Conservation (phyloP, 1,284 basidiomycete genomes). For the Melampsora medusae region DNA sequence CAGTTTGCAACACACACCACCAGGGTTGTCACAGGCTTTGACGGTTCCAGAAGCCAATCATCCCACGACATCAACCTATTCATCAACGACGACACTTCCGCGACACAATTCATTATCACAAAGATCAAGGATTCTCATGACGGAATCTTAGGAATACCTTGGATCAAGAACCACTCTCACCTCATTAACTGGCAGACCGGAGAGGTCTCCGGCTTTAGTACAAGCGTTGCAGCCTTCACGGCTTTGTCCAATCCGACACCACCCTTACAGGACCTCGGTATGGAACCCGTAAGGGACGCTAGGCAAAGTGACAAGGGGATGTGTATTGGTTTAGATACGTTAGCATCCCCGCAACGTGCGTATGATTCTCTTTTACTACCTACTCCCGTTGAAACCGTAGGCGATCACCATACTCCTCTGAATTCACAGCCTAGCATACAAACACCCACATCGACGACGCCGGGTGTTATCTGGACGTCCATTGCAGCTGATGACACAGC, state of each 20-base stretch:
- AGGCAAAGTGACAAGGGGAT: neutral
- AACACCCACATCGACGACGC: neutral
- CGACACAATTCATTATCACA: neutral
- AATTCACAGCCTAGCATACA: neutral
- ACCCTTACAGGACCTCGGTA: no score
- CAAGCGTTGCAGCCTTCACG: no score
- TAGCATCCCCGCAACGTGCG: conserved; percentile 1
- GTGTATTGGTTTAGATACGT: neutral
- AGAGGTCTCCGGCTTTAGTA: no score
- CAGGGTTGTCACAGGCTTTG: no score
- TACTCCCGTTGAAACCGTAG: neutral
- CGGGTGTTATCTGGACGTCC: neutral
- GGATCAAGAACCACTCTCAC: neutral
- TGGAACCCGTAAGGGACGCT: neutral
- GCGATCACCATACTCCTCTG: neutral
- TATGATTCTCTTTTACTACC: neutral
- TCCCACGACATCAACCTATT: no score
- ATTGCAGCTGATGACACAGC: conserved; percentile 6
- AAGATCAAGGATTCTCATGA: neutral
- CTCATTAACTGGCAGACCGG: neutral
- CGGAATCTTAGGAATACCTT: neutral
- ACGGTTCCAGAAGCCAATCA: no score
- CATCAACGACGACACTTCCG: neutral
- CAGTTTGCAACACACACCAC: no score
- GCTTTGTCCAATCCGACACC: no score